Base-by-base conservation (phyloP, 2,329 filamentous ascomycete genomes). In the Cladosporium sp. region DNA sequence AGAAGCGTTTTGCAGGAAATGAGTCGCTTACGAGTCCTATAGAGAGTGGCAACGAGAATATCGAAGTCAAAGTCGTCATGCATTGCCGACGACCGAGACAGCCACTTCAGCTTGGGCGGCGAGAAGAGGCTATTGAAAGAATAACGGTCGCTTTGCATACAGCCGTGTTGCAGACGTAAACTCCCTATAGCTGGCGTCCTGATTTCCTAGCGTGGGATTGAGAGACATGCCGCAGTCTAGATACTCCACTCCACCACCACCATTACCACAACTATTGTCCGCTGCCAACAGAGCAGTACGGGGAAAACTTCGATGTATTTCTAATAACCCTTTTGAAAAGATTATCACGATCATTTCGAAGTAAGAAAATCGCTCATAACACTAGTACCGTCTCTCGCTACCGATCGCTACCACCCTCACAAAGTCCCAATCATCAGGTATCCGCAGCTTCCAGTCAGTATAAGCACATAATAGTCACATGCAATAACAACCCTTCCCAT, bases 1-100 rank as follows among this genome's bases (percentile, higher is more conserved):
- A 19, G 34, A 25, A 32, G 58, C 36, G 20, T 57, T 59, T 39
- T 19, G 32, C 34, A 50, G 34, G 32, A 50, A 50, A 50, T 35
- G 47, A 50, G 47, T 36, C 28, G 47, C 15, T 50, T 35, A 48
- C 45, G 28, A 48, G 25, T 32, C 45, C 28, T 48, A 48, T 48
- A 48, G 28, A 48, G 28, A 34, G 24, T 25, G n/a, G 28, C 17
- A 48, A 32, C 25, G 25, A 32, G 25, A 32, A 34, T 48, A 35
- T 48, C 28, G 25, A 48, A 48, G 45, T 48, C 25, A 34, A 48
- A 32, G 28, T 48, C 45, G 45, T 48, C 45, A 48, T 48, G 45
- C 2, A 35, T 4, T 20, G 12, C 28, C 45, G 28, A 48, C 45
- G 45, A 25, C n/a, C 3, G 45, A 48, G 28, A 20, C 13, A 25